phyloP scores from a whole-genome alignment of 345 rosid species.

The Eucalyptus grandis region DNA sequence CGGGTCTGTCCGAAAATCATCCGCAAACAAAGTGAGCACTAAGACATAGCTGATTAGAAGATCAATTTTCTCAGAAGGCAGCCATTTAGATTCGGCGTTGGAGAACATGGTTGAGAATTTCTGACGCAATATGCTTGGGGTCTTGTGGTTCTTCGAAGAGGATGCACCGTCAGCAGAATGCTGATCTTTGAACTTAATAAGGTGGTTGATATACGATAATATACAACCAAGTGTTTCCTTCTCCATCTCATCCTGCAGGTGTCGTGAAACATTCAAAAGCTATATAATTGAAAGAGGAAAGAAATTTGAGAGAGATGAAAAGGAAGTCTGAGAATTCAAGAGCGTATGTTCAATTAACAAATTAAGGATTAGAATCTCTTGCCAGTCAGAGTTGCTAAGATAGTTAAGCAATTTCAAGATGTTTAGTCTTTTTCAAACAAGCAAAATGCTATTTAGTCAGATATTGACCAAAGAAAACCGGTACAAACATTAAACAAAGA shows the following conservation, averaged over 20 bases:
- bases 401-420: not conserved
- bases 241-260: constrained; percentile 42
- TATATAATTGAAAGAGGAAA: not conserved
- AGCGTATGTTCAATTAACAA: not conserved
- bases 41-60: constrained; percentile 72
- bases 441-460: not conserved
- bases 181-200: constrained; percentile 68
- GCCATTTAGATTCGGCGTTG: constrained; percentile 18
- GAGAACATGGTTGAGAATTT: constrained; percentile 40
- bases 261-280: not conserved
- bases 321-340: not conserved
- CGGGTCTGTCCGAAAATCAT: constrained; percentile 47
- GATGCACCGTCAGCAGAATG: constrained; percentile 33
- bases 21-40: constrained; percentile 69
- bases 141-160: constrained; percentile 45
- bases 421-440: not conserved
- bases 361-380: not conserved
- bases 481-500: not conserved
- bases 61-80: constrained; percentile 34
- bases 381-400: not conserved
- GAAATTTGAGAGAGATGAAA: not conserved
- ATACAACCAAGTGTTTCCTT: constrained; percentile 25
- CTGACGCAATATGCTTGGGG: constrained; percentile 42
- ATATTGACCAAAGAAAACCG: not conserved
- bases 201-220: constrained; percentile 55